Base-by-base conservation (phyloP, 352 stramenopile species). In the Phytopythium boreale region DNA sequence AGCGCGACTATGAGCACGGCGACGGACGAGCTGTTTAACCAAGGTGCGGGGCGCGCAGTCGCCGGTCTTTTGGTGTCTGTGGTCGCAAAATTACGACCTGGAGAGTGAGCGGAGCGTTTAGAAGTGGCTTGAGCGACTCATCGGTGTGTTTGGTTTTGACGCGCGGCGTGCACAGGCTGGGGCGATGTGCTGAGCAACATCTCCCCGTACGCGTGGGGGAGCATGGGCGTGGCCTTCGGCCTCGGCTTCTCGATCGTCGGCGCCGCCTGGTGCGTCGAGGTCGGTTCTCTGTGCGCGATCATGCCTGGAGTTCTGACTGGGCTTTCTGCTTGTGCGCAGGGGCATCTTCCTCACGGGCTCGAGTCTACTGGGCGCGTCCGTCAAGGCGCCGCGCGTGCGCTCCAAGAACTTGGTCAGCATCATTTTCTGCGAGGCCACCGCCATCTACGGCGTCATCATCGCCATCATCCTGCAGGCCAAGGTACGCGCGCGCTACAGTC, bases 361-460 rank as follows among this genome's bases (percentile, higher is more conserved):
- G 22, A 98, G 85, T 80, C 83, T 99, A 47, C 89, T 99, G 60
- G 97, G 97, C 60, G 98, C 98, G 29, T 91, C 98, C 31, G 93
- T 99, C 50, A 99, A 99, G 82, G 94, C 98, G 29, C 98, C 98
- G 36, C 94, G 97, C 46, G 99, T 99, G 79, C 87, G 96, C 76
- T 98, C 93, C 29, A 99, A 99, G 81, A 99, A 99, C 80, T 89
- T 99, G 67, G 97, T 99, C 70, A 98, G 95, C 80, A 98, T 99
- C 63, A 99, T 99, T 92, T 99, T 99, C 80, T 99, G 98, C 76
- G 98, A 99, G 83, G 98, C 98, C 14, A 99, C 96, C 26, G 98
- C 98, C 59, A 99, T 99, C 68, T 99, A 99, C 78, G 98, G 98
- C 63, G 94, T 99, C 65, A 99, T 99, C 64, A 98, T 99, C 84